Conservation (phyloP, 805 yeast genomes). For the Sporopachydermia quercuum region DNA sequence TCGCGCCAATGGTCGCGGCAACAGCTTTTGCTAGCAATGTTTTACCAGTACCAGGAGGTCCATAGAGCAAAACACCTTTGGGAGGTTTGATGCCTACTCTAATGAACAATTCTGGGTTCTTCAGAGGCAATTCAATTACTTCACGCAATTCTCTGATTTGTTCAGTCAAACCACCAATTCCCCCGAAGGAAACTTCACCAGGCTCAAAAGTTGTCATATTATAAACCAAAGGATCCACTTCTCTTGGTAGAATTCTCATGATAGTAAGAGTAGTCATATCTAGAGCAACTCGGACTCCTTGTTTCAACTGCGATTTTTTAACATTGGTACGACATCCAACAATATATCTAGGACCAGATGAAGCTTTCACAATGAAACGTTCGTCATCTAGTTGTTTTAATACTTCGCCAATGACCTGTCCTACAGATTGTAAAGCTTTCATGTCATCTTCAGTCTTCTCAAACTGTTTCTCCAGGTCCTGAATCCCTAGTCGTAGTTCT, state of each 20-base stretch:
- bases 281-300: slow-evolving; percentile 90
- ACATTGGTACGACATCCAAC: slow-evolving; percentile 95
- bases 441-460: slow-evolving; percentile 94
- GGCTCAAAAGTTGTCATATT: slow-evolving; percentile 97
- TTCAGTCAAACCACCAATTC: slow-evolving; percentile 92
- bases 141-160: slow-evolving; percentile 94
- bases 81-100: slow-evolving; percentile 99
- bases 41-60: slow-evolving; percentile 99
- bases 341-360: slow-evolving; percentile 93
- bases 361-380: slow-evolving; percentile 88
- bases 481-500: slow-evolving; percentile 66
- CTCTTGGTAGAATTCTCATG: slow-evolving; percentile 94
- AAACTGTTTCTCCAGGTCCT: slow-evolving; percentile 68
- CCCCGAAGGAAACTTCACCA: slow-evolving; percentile 89
- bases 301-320: slow-evolving; percentile 66
- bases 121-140: slow-evolving; percentile 91
- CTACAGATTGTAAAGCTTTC: slow-evolving; percentile 92
- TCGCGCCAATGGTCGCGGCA: slow-evolving; percentile 97
- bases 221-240: slow-evolving; percentile 94
- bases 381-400: slow-evolving; percentile 91
- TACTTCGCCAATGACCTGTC: slow-evolving; percentile 94
- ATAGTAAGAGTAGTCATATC: slow-evolving; percentile 97
- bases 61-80: slow-evolving; percentile 89
- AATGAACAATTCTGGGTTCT: slow-evolving; percentile 89
- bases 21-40: slow-evolving; percentile 94